Conservation (phyloP, 768 basidiomycete genomes). For the Daedalea quercina region DNA sequence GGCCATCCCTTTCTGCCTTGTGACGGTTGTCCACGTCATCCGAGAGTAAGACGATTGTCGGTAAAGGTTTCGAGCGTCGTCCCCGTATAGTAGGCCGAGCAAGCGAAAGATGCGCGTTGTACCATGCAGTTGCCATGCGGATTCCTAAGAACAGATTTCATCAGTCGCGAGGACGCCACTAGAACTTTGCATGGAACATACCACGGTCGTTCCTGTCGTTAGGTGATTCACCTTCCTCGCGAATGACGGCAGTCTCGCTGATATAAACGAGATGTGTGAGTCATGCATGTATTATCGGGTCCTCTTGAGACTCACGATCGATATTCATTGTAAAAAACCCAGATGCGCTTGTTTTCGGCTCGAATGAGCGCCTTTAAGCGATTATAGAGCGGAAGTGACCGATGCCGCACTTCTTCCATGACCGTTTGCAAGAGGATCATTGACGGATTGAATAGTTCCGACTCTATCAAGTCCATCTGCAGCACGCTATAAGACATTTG, state of each 20-base stretch:
- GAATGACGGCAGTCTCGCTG: slow-evolving; percentile 76
- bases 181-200: slow-evolving; percentile 22
- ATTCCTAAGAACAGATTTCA: slow-evolving; percentile 57
- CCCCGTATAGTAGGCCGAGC: slow-evolving; percentile 47
- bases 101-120: slow-evolving; percentile 61
- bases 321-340: slow-evolving; percentile 86
- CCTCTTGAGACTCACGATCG: slow-evolving; percentile 48
- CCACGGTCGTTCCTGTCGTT: slow-evolving; percentile 96
- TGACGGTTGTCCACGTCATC: slow-evolving; percentile 83
- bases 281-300: neutral
- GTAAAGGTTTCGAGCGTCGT: slow-evolving; percentile 35
- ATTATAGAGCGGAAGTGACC: slow-evolving; percentile 88
- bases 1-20: slow-evolving; percentile 62
- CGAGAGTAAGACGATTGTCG: slow-evolving; percentile 75
- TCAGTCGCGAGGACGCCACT: neutral
- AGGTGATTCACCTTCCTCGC: slow-evolving; percentile 74
- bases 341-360: slow-evolving; percentile 79
- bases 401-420: slow-evolving; percentile 91
- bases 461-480: slow-evolving; percentile 93
- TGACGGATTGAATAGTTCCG: slow-evolving; percentile 63
- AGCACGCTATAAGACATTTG: slow-evolving; percentile 6
- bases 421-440: slow-evolving; percentile 94
- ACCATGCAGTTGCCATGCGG: slow-evolving; percentile 83
- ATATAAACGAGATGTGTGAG: neutral
- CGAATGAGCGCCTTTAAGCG: slow-evolving; percentile 80